phyloP scores from a whole-genome alignment of 2,329 filamentous ascomycete genomes.

The Monosporascus sp. region DNA sequence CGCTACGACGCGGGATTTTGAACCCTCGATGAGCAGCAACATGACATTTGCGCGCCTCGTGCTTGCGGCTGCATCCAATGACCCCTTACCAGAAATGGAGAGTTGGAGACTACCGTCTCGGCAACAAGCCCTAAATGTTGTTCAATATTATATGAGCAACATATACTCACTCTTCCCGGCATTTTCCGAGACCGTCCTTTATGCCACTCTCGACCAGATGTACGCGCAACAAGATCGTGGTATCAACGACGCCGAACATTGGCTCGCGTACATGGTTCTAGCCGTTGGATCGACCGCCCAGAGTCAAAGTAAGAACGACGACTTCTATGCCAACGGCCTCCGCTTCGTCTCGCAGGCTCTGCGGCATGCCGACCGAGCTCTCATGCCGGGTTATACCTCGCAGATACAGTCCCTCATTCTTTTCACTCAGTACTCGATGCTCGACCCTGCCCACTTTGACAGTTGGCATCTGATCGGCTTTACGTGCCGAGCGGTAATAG shows the following conservation, averaged over 20 bases:
- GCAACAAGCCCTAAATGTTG: slow-evolving; percentile 60
- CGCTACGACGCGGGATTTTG: slow-evolving; percentile 89
- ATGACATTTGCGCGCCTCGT: slow-evolving; percentile 92
- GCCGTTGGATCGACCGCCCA: slow-evolving; percentile 74
- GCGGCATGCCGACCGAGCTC: slow-evolving; percentile 71
- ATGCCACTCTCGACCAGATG: slow-evolving; percentile 73
- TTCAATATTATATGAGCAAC: slow-evolving; percentile 82
- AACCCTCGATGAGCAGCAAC: slow-evolving; percentile 70
- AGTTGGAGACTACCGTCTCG: slow-evolving; percentile 65
- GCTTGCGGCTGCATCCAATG: slow-evolving; percentile 73
- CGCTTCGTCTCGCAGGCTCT: slow-evolving; percentile 61
- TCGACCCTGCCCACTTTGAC: slow-evolving; percentile 88
- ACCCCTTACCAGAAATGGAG: slow-evolving; percentile 59
- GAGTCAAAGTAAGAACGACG: slow-evolving; percentile 63
- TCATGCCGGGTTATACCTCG: slow-evolving; percentile 76
- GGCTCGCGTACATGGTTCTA: slow-evolving; percentile 83
- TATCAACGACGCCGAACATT: slow-evolving; percentile 68
- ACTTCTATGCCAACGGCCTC: slow-evolving; percentile 53
- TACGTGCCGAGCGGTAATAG: slow-evolving; percentile 79
- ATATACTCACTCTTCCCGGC: slow-evolving; percentile 76
- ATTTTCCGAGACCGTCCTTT: slow-evolving; percentile 74
- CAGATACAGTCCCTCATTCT: slow-evolving; percentile 86
- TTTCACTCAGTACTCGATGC: slow-evolving; percentile 81
- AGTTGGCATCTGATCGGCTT: slow-evolving; percentile 92
- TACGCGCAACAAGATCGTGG: slow-evolving; percentile 65